Percentiles rank a stretch among this genome's conserved stretches.
These are phyloP conservation scores for Pseudogymnoascus sp. DNA, from an alignment of 2,329 filamentous ascomycete genomes.

Conservation along the genomic window DNA sequence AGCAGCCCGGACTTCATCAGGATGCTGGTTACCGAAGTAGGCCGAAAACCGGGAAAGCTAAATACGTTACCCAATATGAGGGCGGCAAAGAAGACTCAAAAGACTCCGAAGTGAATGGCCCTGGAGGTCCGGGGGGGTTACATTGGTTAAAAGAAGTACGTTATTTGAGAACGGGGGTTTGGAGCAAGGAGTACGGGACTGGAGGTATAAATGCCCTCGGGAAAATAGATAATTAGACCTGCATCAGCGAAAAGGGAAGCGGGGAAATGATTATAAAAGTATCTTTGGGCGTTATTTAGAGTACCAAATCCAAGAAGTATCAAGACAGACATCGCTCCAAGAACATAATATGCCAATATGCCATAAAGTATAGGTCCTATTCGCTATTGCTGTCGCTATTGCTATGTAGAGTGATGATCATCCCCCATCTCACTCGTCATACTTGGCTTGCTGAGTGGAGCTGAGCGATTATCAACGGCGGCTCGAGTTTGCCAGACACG, in stretches of 20 bases:
- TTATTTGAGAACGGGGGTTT: not conserved
- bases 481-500: not conserved
- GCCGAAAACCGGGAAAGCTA: conserved; percentile 61
- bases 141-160: not conserved
- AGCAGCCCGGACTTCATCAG: conserved; percentile 78
- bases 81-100: conserved; percentile 41
- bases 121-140: not conserved
- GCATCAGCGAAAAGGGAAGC: not conserved
- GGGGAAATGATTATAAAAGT: not conserved
- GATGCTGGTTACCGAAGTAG: conserved; percentile 82
- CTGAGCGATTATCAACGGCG: conserved; percentile 1
- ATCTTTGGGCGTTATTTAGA: not conserved
- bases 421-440: not conserved
- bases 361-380: not conserved
- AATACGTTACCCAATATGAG: conserved; percentile 51
- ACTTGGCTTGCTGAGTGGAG: not conserved
- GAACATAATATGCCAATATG: not conserved
- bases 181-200: not conserved
- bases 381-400: not conserved
- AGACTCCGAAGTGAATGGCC: not conserved
- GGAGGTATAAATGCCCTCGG: not conserved
- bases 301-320: not conserved
- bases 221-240: not conserved
- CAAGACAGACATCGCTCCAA: not conserved
- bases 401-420: not conserved